Evolutionary conservation across 768 basidiomycete genomes (phyloP).

Genomic region (Leccinellum albellum): DNA sequence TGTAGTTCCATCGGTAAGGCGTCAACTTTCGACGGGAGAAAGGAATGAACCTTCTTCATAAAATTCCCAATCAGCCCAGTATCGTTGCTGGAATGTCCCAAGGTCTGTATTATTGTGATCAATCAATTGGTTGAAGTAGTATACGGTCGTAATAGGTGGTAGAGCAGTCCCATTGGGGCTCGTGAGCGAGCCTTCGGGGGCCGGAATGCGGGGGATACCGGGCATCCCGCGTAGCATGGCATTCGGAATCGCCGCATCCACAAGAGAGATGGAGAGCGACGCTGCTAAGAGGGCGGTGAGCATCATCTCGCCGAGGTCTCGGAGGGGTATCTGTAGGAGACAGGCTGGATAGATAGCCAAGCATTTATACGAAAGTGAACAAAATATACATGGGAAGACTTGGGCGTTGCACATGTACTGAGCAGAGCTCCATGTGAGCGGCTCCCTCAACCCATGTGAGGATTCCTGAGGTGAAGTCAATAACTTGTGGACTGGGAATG

Average conservation of each 20-base stretch:
- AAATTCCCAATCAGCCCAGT: constrained; percentile 66
- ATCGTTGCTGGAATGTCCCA: constrained; percentile 77
- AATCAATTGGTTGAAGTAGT: constrained; percentile 32
- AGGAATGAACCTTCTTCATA: constrained; percentile 44
- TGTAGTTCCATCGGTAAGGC: not conserved
- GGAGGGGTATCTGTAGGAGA: not conserved
- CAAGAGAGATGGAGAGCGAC: constrained; percentile 10
- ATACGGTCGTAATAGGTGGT: constrained; percentile 28
- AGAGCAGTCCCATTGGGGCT: constrained; percentile 23
- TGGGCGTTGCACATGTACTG: not conserved
- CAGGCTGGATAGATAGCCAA: not conserved
- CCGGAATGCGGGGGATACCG: constrained; percentile 13
- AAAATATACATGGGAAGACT: not conserved
- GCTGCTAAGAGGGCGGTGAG: constrained; percentile 6
- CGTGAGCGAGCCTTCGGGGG: constrained; percentile 6
- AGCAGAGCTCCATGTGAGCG: not conserved
- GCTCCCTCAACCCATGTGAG: not conserved
- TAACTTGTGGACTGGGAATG: not conserved
- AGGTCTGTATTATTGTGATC: constrained; percentile 52
- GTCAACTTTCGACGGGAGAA: not conserved
- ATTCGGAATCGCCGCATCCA: constrained; percentile 18
- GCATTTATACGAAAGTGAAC: not conserved
- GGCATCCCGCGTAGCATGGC: constrained; percentile 24
- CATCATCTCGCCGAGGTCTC: constrained; percentile 9
- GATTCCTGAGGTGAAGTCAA: not conserved